Conservation (phyloP, 2,329 filamentous ascomycete genomes). For the Ambrosiella cleistominuta region DNA sequence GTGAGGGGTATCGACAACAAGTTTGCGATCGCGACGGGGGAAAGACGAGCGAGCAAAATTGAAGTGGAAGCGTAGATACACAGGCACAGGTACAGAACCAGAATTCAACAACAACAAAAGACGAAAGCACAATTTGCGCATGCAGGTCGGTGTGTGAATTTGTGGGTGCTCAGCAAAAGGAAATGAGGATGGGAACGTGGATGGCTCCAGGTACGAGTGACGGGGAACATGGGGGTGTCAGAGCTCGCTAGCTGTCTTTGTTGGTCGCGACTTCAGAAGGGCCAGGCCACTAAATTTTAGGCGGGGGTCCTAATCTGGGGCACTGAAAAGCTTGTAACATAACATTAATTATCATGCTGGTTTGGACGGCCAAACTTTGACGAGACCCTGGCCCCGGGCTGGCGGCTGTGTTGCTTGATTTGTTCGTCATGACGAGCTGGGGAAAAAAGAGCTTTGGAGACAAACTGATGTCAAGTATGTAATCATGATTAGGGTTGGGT, state of each 20-base stretch:
- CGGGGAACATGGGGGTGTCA: neutral
- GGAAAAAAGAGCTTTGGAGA: no score
- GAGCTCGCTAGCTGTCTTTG: neutral
- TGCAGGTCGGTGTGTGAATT: neutral
- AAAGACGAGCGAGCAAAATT: neutral
- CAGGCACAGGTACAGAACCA: neutral
- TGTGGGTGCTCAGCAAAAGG: constrained; percentile 6
- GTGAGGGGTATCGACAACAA: neutral
- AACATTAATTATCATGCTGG: neutral
- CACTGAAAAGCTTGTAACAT: neutral
- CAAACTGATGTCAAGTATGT: no score
- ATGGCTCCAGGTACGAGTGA: constrained; percentile 6
- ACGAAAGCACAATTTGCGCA: neutral
- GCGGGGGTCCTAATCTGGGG: neutral
- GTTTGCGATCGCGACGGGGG: constrained; percentile 3
- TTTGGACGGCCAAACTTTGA: neutral
- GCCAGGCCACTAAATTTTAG: neutral
- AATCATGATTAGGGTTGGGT: no score
- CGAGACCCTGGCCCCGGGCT: no score
- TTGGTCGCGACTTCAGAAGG: neutral
- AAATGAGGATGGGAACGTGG: constrained; percentile 10
- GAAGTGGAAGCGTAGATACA: neutral
- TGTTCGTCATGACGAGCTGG: no score
- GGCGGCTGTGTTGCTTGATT: no score
- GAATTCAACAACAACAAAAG: neutral